These are phyloP conservation scores for Hygrophorus pudorinus DNA, from an alignment of 768 basidiomycete genomes.

Conservation along the genomic window DNA sequence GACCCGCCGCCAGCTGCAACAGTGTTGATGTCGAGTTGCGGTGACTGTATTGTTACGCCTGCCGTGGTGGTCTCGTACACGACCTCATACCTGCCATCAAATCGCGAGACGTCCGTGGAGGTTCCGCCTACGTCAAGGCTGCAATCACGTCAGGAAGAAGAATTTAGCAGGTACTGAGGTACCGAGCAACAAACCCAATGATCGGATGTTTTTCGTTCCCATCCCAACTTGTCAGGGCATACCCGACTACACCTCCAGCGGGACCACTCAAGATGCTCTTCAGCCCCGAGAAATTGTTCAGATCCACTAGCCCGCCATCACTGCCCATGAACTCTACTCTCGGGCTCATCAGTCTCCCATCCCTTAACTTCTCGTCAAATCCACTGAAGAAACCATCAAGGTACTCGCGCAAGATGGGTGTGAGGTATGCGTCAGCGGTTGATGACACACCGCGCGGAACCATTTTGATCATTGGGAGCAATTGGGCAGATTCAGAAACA, in stretches of 20 bases:
- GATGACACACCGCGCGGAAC: constrained; percentile 88
- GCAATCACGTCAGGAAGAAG: not conserved
- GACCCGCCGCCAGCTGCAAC: constrained; percentile 95
- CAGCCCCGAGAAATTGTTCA: constrained; percentile 81
- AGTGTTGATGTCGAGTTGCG: constrained; percentile 92
- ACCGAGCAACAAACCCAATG: constrained; percentile 55
- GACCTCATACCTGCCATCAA: constrained; percentile 82
- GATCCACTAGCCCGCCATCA: constrained; percentile 78
- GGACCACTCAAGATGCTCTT: constrained; percentile 92
- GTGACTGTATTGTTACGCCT: constrained; percentile 84
- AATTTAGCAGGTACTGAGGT: not conserved
- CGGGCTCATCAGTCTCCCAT: constrained; percentile 46
- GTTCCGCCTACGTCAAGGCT: constrained; percentile 94
- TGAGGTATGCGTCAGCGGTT: constrained; percentile 92
- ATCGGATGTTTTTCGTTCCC: constrained; percentile 57
- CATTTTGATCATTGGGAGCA: constrained; percentile 95
- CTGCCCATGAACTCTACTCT: constrained; percentile 95
- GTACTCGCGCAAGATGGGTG: constrained; percentile 77
- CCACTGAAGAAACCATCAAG: constrained; percentile 87
- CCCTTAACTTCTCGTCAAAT: constrained; percentile 67
- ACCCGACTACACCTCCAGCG: constrained; percentile 94
- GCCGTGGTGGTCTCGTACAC: constrained; percentile 96
- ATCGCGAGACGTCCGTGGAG: constrained; percentile 91
- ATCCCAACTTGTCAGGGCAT: constrained; percentile 89
- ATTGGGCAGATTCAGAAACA: constrained; percentile 76